Percentiles rank a stretch among this genome's conserved stretches.
phyloP scores from a whole-genome alignment of 108 stramenopile species.

The Bacterosira constricta region DNA sequence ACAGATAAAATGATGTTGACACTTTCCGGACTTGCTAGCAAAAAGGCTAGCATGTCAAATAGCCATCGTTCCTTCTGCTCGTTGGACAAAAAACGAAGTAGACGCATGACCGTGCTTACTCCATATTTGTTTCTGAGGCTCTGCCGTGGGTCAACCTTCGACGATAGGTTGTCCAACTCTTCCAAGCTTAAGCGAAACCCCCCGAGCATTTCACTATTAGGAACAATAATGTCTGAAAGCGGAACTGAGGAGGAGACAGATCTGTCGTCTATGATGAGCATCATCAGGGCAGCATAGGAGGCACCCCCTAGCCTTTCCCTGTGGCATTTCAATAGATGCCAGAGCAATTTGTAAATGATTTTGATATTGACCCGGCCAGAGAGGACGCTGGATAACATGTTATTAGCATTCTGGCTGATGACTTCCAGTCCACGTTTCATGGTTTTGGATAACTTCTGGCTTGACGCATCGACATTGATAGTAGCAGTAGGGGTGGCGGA shows the following conservation, averaged over 20 bases:
- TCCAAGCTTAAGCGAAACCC: conserved; percentile 35
- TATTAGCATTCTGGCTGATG: conserved; percentile 49
- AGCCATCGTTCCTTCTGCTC: conserved; percentile 71
- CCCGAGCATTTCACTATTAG: conserved; percentile 20
- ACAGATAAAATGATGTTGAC: conserved; percentile 45
- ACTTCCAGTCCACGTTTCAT: conserved; percentile 50
- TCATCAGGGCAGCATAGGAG: conserved; percentile 61
- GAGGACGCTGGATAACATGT: conserved; percentile 38
- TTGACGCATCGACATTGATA: conserved; percentile 3
- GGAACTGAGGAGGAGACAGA: conserved; percentile 16
- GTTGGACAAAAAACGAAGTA: conserved; percentile 71
- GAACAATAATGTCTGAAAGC: conserved; percentile 46
- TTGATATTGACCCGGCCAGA: conserved; percentile 56
- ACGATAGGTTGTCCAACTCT: conserved; percentile 8
- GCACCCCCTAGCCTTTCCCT: conserved; percentile 49
- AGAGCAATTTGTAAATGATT: conserved; percentile 73
- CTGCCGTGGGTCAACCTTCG: conserved; percentile 20
- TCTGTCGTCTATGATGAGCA: conserved; percentile 57
- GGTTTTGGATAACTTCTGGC: conserved; percentile 35
- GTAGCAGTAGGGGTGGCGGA: conserved; percentile 13
- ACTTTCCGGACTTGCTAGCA: conserved; percentile 34
- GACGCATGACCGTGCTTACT: conserved; percentile 62
- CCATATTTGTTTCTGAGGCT: conserved; percentile 53
- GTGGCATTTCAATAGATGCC: conserved; percentile 81
- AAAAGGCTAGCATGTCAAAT: conserved; percentile 55